Percentiles rank a stretch among this genome's conserved stretches.
phyloP scores from a whole-genome alignment of 2,329 filamentous ascomycete species.

The Microsporum audouinii region DNA sequence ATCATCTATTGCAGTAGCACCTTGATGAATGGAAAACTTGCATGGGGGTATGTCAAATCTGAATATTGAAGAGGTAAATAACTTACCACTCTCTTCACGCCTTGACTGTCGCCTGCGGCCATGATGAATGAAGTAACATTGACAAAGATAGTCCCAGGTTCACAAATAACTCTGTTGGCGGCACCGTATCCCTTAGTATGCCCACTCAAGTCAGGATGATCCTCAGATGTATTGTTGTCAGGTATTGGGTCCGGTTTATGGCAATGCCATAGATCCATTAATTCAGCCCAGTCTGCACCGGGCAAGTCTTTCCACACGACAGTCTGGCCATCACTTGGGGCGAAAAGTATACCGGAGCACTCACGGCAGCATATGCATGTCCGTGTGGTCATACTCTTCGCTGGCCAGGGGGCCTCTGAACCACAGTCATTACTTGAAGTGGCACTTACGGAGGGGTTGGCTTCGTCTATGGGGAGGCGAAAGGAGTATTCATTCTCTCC shows the following conservation, averaged over 20 bases:
- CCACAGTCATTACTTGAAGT: slow-evolving; percentile 13
- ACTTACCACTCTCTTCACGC: slow-evolving; percentile 30
- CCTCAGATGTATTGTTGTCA: slow-evolving; percentile 14
- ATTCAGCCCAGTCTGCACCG: slow-evolving; percentile 96
- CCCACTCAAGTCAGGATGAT: slow-evolving; percentile 40
- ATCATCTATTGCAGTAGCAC: too few relatives aligned
- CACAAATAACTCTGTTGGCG: slow-evolving; percentile 58
- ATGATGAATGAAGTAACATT: slow-evolving; percentile 70
- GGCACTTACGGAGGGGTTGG: not conserved
- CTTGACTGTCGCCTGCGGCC: slow-evolving; percentile 51
- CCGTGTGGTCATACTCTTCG: slow-evolving; percentile 26
- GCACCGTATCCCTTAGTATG: slow-evolving; percentile 69
- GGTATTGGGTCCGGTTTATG: slow-evolving; percentile 60
- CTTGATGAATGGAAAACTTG: not conserved
- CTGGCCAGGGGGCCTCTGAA: slow-evolving; percentile 30
- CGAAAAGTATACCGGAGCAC: slow-evolving; percentile 26
- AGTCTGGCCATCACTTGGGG: slow-evolving; percentile 22
- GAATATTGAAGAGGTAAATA: slow-evolving; percentile 3
- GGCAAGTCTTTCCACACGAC: slow-evolving; percentile 79
- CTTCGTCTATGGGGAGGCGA: slow-evolving; percentile 42
- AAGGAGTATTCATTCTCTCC: slow-evolving; percentile 40
- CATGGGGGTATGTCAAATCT: not conserved
- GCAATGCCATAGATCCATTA: slow-evolving; percentile 99
- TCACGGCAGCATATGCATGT: slow-evolving; percentile 28
- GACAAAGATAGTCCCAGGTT: slow-evolving; percentile 59